Evolutionary conservation across 345 rosid species (phyloP), one percentile per base, ranked within the genome.

Genomic region (Rhizophora apiculata): DNA sequence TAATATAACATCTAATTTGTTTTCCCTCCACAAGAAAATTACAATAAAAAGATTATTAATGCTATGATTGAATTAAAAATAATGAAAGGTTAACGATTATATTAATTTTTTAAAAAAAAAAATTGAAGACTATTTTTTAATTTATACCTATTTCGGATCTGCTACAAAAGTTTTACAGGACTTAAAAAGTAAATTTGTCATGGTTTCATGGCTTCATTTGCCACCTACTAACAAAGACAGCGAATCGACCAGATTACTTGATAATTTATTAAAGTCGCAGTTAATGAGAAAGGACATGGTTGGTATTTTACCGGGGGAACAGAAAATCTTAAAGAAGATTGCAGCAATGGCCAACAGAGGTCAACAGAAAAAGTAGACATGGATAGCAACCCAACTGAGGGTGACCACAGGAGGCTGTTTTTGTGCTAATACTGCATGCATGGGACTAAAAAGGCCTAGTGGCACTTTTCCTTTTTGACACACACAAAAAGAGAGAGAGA

Each of bases 371-470:
- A 43, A 43, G 49, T 13, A 13, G 18, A 43, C 2, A 61, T 56
- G 60, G 84, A 76, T 64, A 56, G 82, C 74, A 68, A 78, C 82
- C 68, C 51, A 58, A 60, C 71, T 60, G 81, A 73, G 71, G 63
- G 75, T 37, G 75, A 78, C 79, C 60, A 39, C 34, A 64, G 66
- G 15, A 64, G 66, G 15, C 65, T 63, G 51, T 69, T 37, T 77
- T 56, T 71, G 64, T 72, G 75, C 65, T 57, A 30, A 56, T 39
- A 30, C 63, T 57, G 60, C 37, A 63, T 74, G 69, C 65, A 55
- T 64, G 63, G 55, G 69, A 68, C 67, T 76, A 71, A 43, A 43
- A 43, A 75, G 61, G 72, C 8, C 51, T 22, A 54, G 62, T 64
- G 73, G 74, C 8, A 63, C 71, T 78, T 71, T 74, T 55, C 68